Conservation (phyloP, 1,284 basidiomycete species). For the Melampsora larici-populina region DNA sequence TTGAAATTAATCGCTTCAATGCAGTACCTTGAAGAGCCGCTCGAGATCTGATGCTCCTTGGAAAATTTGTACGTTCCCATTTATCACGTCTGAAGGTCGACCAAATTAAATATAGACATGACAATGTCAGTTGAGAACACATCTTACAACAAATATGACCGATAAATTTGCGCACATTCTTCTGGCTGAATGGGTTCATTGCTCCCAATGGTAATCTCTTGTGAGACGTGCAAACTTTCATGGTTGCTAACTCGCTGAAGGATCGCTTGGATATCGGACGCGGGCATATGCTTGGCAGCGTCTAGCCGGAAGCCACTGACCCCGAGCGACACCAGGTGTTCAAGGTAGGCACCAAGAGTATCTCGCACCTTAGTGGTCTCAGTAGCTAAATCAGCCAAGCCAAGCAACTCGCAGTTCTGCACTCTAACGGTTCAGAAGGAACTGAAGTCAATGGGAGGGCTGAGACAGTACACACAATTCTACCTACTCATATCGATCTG, state of each 20-base stretch:
- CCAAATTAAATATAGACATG: background rate
- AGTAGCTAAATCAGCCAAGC: slow-evolving; percentile 27
- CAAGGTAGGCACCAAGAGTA: background rate
- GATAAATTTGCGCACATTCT: slow-evolving; percentile 13
- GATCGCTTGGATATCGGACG: slow-evolving; percentile 11
- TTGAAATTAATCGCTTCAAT: background rate
- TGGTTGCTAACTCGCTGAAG: background rate
- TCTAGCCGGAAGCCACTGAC: slow-evolving; percentile 33
- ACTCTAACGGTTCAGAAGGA: slow-evolving; percentile 3
- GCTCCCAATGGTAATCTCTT: slow-evolving; percentile 20
- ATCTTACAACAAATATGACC: background rate
- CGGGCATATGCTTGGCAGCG: slow-evolving; percentile 39
- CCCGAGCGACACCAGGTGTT: background rate
- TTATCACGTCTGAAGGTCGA: slow-evolving; percentile 21
- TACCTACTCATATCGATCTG: slow-evolving; percentile 30
- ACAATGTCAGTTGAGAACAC: background rate
- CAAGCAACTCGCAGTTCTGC: slow-evolving; percentile 41
- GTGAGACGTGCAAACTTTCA: background rate
- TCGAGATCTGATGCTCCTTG: slow-evolving; percentile 34
- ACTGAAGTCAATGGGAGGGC: background rate
- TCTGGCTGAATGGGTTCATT: slow-evolving; percentile 29
- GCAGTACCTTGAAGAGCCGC: slow-evolving; percentile 24
- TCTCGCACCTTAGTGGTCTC: slow-evolving; percentile 1
- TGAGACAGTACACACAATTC: background rate
- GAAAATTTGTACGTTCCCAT: slow-evolving; percentile 26